These are phyloP conservation scores for Cronartium ribicola DNA, from an alignment of 1,284 basidiomycete species.

Conservation along the genomic window DNA sequence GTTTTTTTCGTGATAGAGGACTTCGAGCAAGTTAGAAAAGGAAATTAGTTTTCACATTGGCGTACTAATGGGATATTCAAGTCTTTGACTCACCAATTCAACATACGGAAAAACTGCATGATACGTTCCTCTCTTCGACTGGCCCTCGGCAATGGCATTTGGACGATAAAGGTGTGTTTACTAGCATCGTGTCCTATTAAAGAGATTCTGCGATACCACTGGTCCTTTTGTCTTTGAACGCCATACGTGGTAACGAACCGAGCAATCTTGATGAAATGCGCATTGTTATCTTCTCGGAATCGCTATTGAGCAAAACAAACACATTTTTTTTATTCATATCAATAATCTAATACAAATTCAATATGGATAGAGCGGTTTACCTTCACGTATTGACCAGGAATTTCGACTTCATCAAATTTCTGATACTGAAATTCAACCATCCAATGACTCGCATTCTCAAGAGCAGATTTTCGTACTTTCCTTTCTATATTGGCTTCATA, in stretches of 20 bases:
- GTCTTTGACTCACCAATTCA: conserved; percentile 67
- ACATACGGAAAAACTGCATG: conserved; percentile 83
- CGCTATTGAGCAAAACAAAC: conserved; percentile 37
- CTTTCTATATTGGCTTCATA: conserved; percentile 82
- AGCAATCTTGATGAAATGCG: conserved; percentile 84
- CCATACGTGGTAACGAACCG: conserved; percentile 90
- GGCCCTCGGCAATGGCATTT: conserved; percentile 79
- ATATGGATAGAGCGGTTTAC: conserved; percentile 52
- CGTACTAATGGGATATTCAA: not conserved
- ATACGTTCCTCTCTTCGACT: conserved; percentile 89
- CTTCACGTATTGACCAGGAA: conserved; percentile 97
- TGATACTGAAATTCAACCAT: conserved; percentile 96
- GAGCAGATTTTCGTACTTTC: conserved; percentile 74
- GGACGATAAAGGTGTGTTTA: conserved; percentile 81
- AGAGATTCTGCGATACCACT: conserved; percentile 83
- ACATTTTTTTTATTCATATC: conserved; percentile 24
- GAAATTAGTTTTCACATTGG: conserved; percentile 38
- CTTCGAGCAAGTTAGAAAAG: conserved; percentile 54
- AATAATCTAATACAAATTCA: not conserved
- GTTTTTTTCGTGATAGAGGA: conserved; percentile 78
- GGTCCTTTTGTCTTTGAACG: conserved; percentile 73
- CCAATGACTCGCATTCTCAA: conserved; percentile 88
- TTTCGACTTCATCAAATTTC: conserved; percentile 96
- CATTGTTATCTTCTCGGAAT: conserved; percentile 88
- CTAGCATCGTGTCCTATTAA: conserved; percentile 91